These are phyloP conservation scores for Globisporangium spiculum DNA, from an alignment of 352 stramenopile genomes.

Conservation along the genomic window DNA sequence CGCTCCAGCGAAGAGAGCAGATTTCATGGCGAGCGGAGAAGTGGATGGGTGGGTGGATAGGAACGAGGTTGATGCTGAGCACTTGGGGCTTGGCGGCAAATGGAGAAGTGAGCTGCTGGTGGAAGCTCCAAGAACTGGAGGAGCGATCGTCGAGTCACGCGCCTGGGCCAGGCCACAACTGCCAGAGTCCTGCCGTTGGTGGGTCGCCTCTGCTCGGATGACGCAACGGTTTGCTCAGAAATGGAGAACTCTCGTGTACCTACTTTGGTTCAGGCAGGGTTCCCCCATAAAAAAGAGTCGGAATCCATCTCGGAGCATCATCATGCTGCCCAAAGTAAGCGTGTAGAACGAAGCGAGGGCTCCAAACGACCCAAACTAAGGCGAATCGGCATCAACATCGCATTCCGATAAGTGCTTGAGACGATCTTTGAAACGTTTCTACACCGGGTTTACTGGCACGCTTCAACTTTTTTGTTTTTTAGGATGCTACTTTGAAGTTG, in stretches of 20 bases:
- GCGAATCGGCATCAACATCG: not conserved
- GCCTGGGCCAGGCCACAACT: not conserved
- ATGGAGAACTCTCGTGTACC: not conserved
- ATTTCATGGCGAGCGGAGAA: slow-evolving; percentile 5
- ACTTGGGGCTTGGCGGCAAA: not conserved
- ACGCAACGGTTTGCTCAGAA: not conserved
- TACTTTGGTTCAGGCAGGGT: not conserved
- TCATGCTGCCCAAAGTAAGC: not conserved
- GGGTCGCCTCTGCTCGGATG: not conserved
- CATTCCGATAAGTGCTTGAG: not conserved
- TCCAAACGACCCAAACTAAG: not conserved
- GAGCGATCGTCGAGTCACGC: not conserved
- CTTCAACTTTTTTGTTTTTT: not conserved
- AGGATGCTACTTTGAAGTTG: not conserved
- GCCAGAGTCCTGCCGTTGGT: too few species aligned
- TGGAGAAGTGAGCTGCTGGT: not conserved
- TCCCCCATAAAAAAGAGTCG: not conserved
- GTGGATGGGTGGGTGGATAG: not conserved
- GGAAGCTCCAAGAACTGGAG: not conserved
- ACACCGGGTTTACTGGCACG: slow-evolving; percentile 2
- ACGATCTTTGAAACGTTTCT: not conserved
- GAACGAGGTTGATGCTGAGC: not conserved
- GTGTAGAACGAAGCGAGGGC: too few species aligned
- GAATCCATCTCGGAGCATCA: not conserved
- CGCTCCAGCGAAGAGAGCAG: slow-evolving; percentile 4